Evolutionary conservation across 2,329 filamentous ascomycete species (phyloP).

Genomic region (Colletotrichum simmondsii): DNA sequence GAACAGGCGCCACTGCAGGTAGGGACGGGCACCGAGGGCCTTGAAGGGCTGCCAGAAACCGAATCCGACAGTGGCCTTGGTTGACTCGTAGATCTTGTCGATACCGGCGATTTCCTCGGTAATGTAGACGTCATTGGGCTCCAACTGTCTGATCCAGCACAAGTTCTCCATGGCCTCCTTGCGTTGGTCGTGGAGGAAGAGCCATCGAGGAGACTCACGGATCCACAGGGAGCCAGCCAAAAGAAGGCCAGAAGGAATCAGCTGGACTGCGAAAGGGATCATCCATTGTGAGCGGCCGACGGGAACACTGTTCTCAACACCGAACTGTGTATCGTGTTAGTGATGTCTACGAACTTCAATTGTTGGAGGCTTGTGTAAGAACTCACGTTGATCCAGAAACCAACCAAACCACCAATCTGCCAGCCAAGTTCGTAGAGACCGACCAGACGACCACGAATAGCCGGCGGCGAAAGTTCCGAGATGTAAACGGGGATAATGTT

Average conservation of each 20-base stretch:
- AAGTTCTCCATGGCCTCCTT: constrained; percentile 61
- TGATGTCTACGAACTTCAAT: constrained; percentile 37
- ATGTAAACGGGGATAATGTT: constrained; percentile 61
- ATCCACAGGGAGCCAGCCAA: constrained; percentile 60
- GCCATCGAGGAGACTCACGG: constrained; percentile 69
- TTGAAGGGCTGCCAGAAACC: constrained; percentile 71
- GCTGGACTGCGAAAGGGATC: constrained; percentile 63
- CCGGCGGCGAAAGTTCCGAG: constrained; percentile 58
- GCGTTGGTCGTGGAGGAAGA: constrained; percentile 64
- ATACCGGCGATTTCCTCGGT: constrained; percentile 71
- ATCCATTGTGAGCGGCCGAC: constrained; percentile 50
- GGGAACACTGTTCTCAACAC: constrained; percentile 33
- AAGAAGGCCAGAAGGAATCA: constrained; percentile 64
- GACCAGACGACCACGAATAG: constrained; percentile 64
- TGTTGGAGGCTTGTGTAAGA: constrained; percentile 30
- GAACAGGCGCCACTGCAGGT: constrained; percentile 69
- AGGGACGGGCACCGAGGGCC: constrained; percentile 56
- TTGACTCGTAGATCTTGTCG: constrained; percentile 58
- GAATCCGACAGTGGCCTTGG: constrained; percentile 62
- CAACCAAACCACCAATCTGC: constrained; percentile 63
- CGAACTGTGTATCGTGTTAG: constrained; percentile 40
- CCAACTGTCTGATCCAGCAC: constrained; percentile 65
- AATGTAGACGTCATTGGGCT: constrained; percentile 65
- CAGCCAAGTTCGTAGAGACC: constrained; percentile 65
- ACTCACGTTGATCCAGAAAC: constrained; percentile 59